phyloP scores from a whole-genome alignment of 305 asterid genomes.

The Fraxinus velutina region DNA sequence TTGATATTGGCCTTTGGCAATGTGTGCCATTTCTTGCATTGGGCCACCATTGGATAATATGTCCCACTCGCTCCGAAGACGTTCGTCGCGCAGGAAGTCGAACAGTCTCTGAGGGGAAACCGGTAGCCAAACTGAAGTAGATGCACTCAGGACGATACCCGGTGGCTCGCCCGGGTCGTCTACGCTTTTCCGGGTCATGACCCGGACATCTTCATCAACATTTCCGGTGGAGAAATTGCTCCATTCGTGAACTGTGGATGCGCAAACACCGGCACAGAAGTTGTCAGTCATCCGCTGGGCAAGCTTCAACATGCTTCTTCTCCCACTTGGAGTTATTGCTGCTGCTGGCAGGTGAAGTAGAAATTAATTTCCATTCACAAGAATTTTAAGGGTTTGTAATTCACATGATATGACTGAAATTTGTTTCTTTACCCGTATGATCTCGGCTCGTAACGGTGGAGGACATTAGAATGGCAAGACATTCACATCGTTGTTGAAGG shows the following conservation, averaged over 20 bases:
- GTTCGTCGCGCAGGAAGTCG: constrained; percentile 79
- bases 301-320: constrained; percentile 86
- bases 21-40: constrained; percentile 95
- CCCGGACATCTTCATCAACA: constrained; percentile 80
- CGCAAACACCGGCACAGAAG: constrained; percentile 88
- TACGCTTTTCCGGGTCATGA: constrained; percentile 81
- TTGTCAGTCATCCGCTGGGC: constrained; percentile 94
- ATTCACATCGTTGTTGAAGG: constrained; percentile 82
- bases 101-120: constrained; percentile 69
- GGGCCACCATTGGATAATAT: constrained; percentile 88
- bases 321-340: constrained; percentile 75
- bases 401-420: not conserved
- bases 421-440: constrained; percentile 41
- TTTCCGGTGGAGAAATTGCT: constrained; percentile 62
- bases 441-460: constrained; percentile 50
- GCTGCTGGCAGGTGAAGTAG: constrained; percentile 11
- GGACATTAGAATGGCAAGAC: constrained; percentile 88
- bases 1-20: constrained; percentile 89
- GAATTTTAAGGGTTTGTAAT: not conserved
- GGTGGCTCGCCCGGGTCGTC: constrained; percentile 92
- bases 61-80: constrained; percentile 88
- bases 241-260: constrained; percentile 86
- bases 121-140: constrained; percentile 95
- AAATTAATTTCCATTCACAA: not conserved
- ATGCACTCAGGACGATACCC: constrained; percentile 79